Evolutionary conservation across 768 basidiomycete species (phyloP).

Genomic region (Pleurotus sapidus): DNA sequence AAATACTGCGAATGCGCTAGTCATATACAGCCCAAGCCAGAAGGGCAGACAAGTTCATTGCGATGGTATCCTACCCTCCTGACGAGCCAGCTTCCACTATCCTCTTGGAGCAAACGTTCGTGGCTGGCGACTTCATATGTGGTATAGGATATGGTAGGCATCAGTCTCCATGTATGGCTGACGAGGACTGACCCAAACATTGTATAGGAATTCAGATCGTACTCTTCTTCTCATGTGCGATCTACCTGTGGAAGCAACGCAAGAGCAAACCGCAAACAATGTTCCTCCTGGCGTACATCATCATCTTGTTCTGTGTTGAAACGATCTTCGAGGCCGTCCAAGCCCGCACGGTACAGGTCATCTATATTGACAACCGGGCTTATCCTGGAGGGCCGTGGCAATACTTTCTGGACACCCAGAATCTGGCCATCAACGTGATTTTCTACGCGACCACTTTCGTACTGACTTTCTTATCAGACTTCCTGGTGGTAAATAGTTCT

Average conservation of each 20-base stretch:
- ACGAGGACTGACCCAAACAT: background rate
- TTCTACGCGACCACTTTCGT: conserved; percentile 41
- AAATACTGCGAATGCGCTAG: no score
- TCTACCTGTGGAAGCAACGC: conserved; percentile 35
- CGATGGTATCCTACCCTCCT: conserved; percentile 12
- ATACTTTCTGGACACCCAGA: conserved; percentile 39
- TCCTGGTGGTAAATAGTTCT: conserved; percentile 33
- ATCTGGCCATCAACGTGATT: conserved; percentile 39
- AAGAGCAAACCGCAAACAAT: conserved; percentile 21
- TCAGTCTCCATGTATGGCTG: background rate
- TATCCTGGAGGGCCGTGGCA: conserved; percentile 41
- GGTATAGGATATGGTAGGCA: conserved; percentile 38
- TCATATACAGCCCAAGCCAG: no score
- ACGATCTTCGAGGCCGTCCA: conserved; percentile 36
- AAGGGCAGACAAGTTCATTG: no score
- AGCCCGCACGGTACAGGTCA: conserved; percentile 35
- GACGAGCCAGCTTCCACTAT: conserved; percentile 29
- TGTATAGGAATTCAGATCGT: conserved; percentile 36
- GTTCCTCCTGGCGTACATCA: conserved; percentile 36
- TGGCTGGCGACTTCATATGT: conserved; percentile 37
- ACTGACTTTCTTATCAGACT: conserved; percentile 38
- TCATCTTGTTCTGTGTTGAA: conserved; percentile 32
- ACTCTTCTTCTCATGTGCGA: conserved; percentile 30
- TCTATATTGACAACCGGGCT: conserved; percentile 40
- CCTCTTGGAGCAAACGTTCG: conserved; percentile 34